Conservation (phyloP, 2,329 filamentous ascomycete genomes). For the Epichloe baconii region DNA sequence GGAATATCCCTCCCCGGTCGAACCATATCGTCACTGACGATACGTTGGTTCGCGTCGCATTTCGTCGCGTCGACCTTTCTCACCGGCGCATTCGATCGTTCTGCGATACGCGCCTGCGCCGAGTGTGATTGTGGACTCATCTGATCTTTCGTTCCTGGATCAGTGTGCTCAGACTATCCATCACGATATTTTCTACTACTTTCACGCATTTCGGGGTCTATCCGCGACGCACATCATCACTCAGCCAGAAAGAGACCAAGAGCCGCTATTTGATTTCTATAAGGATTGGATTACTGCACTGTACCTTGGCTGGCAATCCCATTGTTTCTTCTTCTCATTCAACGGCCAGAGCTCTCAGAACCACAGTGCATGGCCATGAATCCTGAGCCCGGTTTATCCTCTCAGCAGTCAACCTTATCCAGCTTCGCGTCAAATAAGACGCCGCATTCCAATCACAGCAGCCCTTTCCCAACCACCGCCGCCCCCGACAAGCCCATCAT, state of each 20-base stretch:
- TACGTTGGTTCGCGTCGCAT: background rate
- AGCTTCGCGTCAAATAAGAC: slow-evolving; percentile 13
- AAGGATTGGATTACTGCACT: background rate
- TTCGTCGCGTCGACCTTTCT: background rate
- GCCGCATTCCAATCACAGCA: slow-evolving; percentile 18
- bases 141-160: background rate
- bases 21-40: too few relatives aligned
- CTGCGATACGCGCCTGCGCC: background rate
- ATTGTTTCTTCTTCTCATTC: background rate
- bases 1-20: too few relatives aligned
- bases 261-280: background rate
- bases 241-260: background rate
- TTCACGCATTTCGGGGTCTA: background rate
- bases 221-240: background rate
- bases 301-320: too few relatives aligned
- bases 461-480: slow-evolving; percentile 17
- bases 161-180: background rate
- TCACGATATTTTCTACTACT: too few relatives aligned
- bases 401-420: slow-evolving; percentile 11
- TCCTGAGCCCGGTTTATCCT: slow-evolving; percentile 10
- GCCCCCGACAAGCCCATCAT: slow-evolving; percentile 23
- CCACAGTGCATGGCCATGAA: slow-evolving; percentile 18
- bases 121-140: background rate
- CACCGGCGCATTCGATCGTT: slow-evolving; percentile 3
- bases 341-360: background rate